Conservation (phyloP, 352 stramenopile species). For the Phytophthora ohioensis region DNA sequence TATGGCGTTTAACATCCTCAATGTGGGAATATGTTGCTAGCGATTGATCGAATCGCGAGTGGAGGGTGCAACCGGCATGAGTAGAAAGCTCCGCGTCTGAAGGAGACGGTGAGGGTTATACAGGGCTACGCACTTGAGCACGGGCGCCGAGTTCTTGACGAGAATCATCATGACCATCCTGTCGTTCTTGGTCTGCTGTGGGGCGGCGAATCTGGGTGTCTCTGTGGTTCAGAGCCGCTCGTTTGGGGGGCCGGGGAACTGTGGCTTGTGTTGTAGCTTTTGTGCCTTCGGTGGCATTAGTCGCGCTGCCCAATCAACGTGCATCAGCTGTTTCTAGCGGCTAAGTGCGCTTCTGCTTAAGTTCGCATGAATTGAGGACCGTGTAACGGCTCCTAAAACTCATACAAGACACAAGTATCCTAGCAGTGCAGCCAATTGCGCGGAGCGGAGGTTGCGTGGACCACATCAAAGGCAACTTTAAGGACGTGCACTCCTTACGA, state of each 20-base stretch:
- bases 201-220: constrained; percentile 44
- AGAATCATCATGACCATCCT: constrained; percentile 62
- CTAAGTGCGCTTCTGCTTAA: too few species aligned
- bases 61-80: background rate
- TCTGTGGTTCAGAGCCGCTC: constrained; percentile 44
- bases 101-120: background rate
- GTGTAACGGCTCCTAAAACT: too few species aligned
- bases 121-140: constrained; percentile 56
- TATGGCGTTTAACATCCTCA: constrained; percentile 18
- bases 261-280: background rate
- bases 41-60: background rate
- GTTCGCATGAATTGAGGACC: too few species aligned
- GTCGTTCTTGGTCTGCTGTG: constrained; percentile 29
- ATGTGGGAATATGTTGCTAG: background rate
- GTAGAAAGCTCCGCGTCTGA: constrained; percentile 1
- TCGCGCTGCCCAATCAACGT: too few species aligned
- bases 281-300: background rate
- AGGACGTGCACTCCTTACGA: constrained; percentile 12
- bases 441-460: background rate
- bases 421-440: too few species aligned
- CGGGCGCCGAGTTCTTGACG: constrained; percentile 56
- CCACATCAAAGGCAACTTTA: constrained; percentile 32
- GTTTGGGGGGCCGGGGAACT: constrained; percentile 14
- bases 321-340: background rate
- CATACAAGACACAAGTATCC: too few species aligned